A percentile compares a stretch with the other conserved stretches of the same genome.
phyloP scores from a whole-genome alignment of 2,329 filamentous ascomycete species.

The Aureobasidium mangrovei region DNA sequence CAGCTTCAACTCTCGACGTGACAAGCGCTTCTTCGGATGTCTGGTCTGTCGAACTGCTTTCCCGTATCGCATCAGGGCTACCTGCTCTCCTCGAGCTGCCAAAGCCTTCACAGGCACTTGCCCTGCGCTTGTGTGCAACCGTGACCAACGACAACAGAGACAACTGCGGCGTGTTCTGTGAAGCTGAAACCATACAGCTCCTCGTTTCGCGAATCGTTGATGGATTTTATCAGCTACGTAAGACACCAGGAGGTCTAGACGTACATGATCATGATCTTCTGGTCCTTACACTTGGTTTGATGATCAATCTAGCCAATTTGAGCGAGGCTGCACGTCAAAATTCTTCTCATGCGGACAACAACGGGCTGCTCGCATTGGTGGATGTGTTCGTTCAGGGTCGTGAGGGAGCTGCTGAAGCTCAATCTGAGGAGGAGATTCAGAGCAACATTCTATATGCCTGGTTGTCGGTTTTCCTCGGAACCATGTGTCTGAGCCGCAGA shows the following conservation, averaged over 20 bases:
- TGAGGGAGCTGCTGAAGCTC: constrained; percentile 42
- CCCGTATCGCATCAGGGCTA: background rate
- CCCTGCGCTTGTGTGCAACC: constrained; percentile 69
- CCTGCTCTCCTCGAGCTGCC: background rate
- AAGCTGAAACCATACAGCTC: constrained; percentile 39
- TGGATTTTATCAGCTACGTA: constrained; percentile 21
- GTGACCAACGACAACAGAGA: constrained; percentile 70
- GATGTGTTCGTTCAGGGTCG: constrained; percentile 24
- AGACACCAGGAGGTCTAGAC: constrained; percentile 18
- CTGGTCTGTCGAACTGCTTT: constrained; percentile 1
- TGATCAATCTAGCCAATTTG: constrained; percentile 83
- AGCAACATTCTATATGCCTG: constrained; percentile 81
- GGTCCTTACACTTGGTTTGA: constrained; percentile 67
- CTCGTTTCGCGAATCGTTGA: constrained; percentile 23
- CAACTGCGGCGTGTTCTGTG: constrained; percentile 61
- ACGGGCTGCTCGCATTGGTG: constrained; percentile 20
- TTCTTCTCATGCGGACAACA: constrained; percentile 10
- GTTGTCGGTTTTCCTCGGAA: constrained; percentile 73
- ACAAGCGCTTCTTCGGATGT: background rate
- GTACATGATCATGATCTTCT: constrained; percentile 61
- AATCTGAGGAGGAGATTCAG: constrained; percentile 61
- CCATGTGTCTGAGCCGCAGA: constrained; percentile 55
- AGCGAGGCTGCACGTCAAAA: constrained; percentile 47
- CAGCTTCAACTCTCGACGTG: constrained; percentile 19
- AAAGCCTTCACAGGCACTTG: constrained; percentile 24